Conservation (phyloP, 768 basidiomycete species). For the Mycena haematopus region DNA sequence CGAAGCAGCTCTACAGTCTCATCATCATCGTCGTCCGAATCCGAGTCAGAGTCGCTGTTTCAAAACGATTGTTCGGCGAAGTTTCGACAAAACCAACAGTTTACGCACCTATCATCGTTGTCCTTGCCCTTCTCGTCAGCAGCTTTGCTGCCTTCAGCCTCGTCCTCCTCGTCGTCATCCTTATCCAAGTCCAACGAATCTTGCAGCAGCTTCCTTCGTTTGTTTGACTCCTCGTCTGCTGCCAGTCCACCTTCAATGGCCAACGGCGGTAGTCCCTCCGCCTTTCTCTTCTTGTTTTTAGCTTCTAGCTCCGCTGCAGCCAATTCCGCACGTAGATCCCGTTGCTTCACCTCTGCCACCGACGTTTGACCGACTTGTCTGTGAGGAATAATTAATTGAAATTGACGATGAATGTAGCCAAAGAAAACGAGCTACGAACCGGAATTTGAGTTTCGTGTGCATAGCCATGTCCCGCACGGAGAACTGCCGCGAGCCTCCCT, state of each 20-base stretch:
- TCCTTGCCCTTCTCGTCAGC: slow-evolving; percentile 44
- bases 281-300: slow-evolving; percentile 89
- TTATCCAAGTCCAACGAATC: slow-evolving; percentile 88
- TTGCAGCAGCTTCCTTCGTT: slow-evolving; percentile 87
- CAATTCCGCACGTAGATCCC: slow-evolving; percentile 85
- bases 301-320: slow-evolving; percentile 88
- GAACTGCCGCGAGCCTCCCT: slow-evolving; percentile 90
- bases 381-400: slow-evolving; percentile 8
- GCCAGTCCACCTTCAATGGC: slow-evolving; percentile 46
- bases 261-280: slow-evolving; percentile 71
- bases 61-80: neutral
- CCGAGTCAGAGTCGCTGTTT: slow-evolving; percentile 54
- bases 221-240: slow-evolving; percentile 67
- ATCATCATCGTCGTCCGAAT: slow-evolving; percentile 76
- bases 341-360: slow-evolving; percentile 71
- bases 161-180: slow-evolving; percentile 84
- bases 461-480: slow-evolving; percentile 94
- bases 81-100: neutral
- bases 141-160: slow-evolving; percentile 41
- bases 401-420: slow-evolving; percentile 2
- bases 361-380: slow-evolving; percentile 94
- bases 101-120: slow-evolving; percentile 53
- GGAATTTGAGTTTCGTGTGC: slow-evolving; percentile 98
- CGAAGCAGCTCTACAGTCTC: slow-evolving; percentile 93
- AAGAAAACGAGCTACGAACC: slow-evolving; percentile 50